Base-by-base conservation (phyloP, 371 early-diverging fungal genomes). In the Sporodiniella umbellata region DNA sequence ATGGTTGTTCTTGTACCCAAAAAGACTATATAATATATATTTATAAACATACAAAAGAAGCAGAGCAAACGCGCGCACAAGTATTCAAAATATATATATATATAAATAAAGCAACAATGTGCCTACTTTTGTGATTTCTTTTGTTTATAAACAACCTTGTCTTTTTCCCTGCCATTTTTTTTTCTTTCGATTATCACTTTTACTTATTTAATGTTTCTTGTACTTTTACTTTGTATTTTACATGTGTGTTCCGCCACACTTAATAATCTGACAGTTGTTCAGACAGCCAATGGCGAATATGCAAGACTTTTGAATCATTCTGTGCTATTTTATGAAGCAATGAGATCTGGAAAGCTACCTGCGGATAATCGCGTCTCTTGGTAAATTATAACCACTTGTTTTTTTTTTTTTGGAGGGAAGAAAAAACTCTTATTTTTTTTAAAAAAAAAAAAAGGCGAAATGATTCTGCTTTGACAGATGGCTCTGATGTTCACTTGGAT, bases 281-380 rank as follows among this genome's bases (percentile, higher is more conserved):
- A 56, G 18, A 45, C 17, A 15, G 38, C 60, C 1, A 57, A 22
- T 37, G 31, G 30, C n/a, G 45, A 50, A 33, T 60, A 56, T 45
- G 51, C 26, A 8, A 42, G 26, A 15, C 54, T 60, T 12, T 51
- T 80, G 12, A 63, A 67, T 33, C 67, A 80, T 42, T 68, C 74
- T 3, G 51, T 81, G 4, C 46, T 64, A 45, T 81, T 79, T 55
- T 81, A 77, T 42, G 82, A 81, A 52, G 82, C 81, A 7, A 81
- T 80, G 46, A 54, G 81, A 43, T 65, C 78, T 43, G 82, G 82
- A 22, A 66, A 61, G 7, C 51, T 81, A 14, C 74, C 78, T 21
- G 17, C 62, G 2, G 53, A 75, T 46, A 75, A 75, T 23, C 60
- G 81, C 51, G 59, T 79, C 10, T 33, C 64, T 15, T 81, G 82